Evolutionary conservation across 208 protist genomes (phyloP).

Genomic region (Trichomonas gallinae): DNA sequence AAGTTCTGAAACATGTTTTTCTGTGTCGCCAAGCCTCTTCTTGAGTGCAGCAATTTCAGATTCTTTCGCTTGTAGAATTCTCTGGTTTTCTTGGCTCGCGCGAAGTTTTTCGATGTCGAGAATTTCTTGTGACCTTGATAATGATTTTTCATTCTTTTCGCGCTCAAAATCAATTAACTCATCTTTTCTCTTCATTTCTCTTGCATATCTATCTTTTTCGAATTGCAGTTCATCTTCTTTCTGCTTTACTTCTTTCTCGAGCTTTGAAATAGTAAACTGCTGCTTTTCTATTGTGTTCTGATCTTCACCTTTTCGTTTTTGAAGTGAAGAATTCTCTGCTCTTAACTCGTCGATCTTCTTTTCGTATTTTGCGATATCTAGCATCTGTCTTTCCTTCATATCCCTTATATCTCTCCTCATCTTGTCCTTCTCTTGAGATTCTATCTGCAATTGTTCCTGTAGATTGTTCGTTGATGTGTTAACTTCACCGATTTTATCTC

Average conservation of each 20-base stretch:
- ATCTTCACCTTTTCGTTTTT: not conserved
- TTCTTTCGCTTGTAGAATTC: not conserved
- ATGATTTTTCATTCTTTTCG: not conserved
- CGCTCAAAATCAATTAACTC: not conserved
- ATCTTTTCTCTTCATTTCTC: not conserved
- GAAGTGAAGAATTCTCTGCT: not conserved
- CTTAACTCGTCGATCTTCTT: not conserved
- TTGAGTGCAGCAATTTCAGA: not conserved
- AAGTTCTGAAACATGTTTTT: not conserved
- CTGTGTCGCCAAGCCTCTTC: not conserved
- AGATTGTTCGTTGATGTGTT: not conserved
- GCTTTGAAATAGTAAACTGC: not conserved
- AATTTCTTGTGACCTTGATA: not conserved
- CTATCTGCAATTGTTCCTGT: not conserved
- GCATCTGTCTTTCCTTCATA: not conserved
- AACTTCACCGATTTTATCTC: not conserved
- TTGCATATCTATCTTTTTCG: not conserved
- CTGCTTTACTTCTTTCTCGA: not conserved
- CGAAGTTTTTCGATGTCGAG: not conserved
- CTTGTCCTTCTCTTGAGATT: not conserved
- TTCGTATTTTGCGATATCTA: not conserved
- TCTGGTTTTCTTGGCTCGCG: not conserved
- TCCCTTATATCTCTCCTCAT: not conserved
- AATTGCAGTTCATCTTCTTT: not conserved
- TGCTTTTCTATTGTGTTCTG: not conserved